These are phyloP conservation scores for Didymella keratinophila DNA, from an alignment of 2,329 filamentous ascomycete species.

Conservation along the genomic window DNA sequence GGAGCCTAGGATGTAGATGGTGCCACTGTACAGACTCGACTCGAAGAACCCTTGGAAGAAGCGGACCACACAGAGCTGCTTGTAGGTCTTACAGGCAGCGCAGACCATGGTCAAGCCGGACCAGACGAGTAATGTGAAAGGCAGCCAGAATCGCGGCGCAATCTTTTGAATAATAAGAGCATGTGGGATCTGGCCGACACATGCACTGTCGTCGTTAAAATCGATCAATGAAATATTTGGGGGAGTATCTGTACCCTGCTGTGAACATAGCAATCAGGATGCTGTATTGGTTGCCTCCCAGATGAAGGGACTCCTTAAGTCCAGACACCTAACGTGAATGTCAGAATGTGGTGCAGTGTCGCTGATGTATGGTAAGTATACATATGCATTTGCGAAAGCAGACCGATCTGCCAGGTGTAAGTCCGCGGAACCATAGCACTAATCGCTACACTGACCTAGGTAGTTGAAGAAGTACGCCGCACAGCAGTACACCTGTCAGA, in stretches of 20 bases:
- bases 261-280: slow-evolving; percentile 42
- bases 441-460: slow-evolving; percentile 25
- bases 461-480: slow-evolving; percentile 47
- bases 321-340: slow-evolving; percentile 30
- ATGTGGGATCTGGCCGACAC: slow-evolving; percentile 42
- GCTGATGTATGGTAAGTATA: slow-evolving; percentile 2
- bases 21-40: slow-evolving; percentile 40
- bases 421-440: neutral
- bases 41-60: slow-evolving; percentile 43
- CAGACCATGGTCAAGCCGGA: slow-evolving; percentile 42
- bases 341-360: neutral
- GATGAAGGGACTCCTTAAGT: slow-evolving; percentile 35
- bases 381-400: slow-evolving; percentile 44
- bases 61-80: slow-evolving; percentile 36
- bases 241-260: slow-evolving; percentile 26
- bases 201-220: slow-evolving; percentile 23
- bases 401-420: slow-evolving; percentile 26
- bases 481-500: slow-evolving; percentile 38
- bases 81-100: slow-evolving; percentile 38
- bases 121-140: slow-evolving; percentile 40
- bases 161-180: slow-evolving; percentile 41
- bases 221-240: too few species aligned
- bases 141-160: slow-evolving; percentile 40
- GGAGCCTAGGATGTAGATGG: slow-evolving; percentile 42
- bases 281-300: slow-evolving; percentile 41